Evolutionary conservation across 805 yeast species (phyloP).

Genomic region (Starmerella lactis-condensi): DNA sequence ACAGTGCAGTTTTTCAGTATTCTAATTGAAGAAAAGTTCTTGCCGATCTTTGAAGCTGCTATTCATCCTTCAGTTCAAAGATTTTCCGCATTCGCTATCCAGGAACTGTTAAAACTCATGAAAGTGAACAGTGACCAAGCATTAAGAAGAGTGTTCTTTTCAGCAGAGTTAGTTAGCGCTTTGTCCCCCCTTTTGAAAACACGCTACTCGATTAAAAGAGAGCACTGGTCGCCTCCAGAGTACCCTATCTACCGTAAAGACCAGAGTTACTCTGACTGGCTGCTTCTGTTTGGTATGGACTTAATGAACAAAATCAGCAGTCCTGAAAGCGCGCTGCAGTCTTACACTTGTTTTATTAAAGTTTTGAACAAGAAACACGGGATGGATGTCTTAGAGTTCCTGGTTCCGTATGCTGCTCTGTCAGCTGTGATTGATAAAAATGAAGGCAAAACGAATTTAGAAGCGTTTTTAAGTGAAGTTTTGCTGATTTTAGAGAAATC

Average conservation of each 20-base stretch:
- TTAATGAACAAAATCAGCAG: slow-evolving; percentile 39
- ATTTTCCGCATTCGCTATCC: slow-evolving; percentile 74
- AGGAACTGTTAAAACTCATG: slow-evolving; percentile 51
- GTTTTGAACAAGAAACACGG: slow-evolving; percentile 13
- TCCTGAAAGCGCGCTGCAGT: slow-evolving; percentile 20
- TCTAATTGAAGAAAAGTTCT: slow-evolving; percentile 50
- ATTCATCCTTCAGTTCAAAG: slow-evolving; percentile 71
- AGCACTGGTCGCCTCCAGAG: slow-evolving; percentile 26
- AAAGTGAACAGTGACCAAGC: slow-evolving; percentile 4
- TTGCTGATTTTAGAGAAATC: slow-evolving; percentile 28
- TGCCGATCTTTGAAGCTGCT: slow-evolving; percentile 76
- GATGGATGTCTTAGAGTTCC: slow-evolving; percentile 42
- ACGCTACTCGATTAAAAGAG: slow-evolving; percentile 40
- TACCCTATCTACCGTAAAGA: slow-evolving; percentile 47
- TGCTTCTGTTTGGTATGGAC: slow-evolving; percentile 49
- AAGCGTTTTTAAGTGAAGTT: slow-evolving; percentile 41
- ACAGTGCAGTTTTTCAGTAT: slow-evolving; percentile 43
- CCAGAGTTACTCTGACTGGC: slow-evolving; percentile 41
- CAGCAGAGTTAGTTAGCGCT: slow-evolving; percentile 7
- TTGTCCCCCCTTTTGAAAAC: slow-evolving; percentile 28
- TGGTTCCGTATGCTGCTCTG: slow-evolving; percentile 61
- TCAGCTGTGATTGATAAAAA: slow-evolving; percentile 37
- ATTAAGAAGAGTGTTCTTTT: slow-evolving; percentile 4
- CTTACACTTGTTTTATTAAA: slow-evolving; percentile 12
- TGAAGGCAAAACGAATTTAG: slow-evolving; percentile 20